Evolutionary conservation across 2,329 filamentous ascomycete species (phyloP), one percentile per base, ranked within the genome.

Genomic region (Beauveria pseudobassiana): DNA sequence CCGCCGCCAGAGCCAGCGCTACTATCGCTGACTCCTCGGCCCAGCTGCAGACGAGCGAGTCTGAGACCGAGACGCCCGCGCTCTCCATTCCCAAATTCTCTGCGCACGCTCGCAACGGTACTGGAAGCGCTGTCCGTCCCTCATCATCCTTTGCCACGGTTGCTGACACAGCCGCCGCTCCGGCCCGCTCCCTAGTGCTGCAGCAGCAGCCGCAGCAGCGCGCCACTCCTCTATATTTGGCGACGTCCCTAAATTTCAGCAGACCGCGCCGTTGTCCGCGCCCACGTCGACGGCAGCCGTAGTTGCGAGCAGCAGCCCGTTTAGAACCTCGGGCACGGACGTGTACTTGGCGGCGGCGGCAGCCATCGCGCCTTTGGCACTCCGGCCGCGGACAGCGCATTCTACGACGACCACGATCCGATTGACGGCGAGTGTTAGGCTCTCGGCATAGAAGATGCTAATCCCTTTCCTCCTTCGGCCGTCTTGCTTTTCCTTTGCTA

Each of bases 351-450:
- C 43, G 45, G 54, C 49, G 55, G 22, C 51, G 53, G 52, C 42
- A n/a, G 24, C 24, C 52, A 34, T 16, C 57, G 22, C 26, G 46
- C 30, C 34, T 46, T 49, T 61, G 18, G 48, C 54, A 53, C 9
- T 49, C 24, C 50, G 20, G 50, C 55, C 40, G 42, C 52, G 34
- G 38, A 59, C 3, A 49, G 42, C 30, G 26, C 54, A 46, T 45
- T 59, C 46, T 57, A 64, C 30, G 65, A 65, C 28, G 71, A 71
- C 18, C 65, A 65, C 45, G 67, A 69, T 22, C 2, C 10, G 2
- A 65, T 67, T 4, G 74, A 77, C 16, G 76, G 74, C 48, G 76
- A 78, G 66, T 70, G 74, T 61, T 78, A 68, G 55, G 12, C 26
- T 45, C 2, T 22, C 12, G 28, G 18, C 14, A 38, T 3, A 55